Evolutionary conservation across 78 protist genomes (phyloP).

Genomic region (Dictyostelium citrinum): DNA sequence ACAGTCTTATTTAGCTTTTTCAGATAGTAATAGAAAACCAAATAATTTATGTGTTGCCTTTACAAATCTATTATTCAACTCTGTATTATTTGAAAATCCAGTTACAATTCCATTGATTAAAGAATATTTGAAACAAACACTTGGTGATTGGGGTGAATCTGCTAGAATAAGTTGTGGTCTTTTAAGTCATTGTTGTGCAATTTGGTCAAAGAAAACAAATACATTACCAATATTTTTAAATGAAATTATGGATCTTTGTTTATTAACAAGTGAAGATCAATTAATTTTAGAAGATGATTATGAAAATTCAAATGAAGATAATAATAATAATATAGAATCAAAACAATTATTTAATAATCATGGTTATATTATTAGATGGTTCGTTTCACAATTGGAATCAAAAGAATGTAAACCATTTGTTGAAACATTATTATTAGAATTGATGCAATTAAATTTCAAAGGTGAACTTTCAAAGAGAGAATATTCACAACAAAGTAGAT

Average conservation of each 20-base stretch:
- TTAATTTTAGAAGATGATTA: neutral
- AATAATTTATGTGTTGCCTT: neutral
- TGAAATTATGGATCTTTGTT: constrained; percentile 60
- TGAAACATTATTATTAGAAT: constrained; percentile 5
- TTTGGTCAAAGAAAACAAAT: constrained; percentile 48
- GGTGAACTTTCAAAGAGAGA: constrained; percentile 45
- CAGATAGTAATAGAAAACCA: constrained; percentile 51
- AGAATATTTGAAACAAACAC: constrained; percentile 12
- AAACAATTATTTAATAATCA: constrained; percentile 34
- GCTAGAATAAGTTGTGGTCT: constrained; percentile 35
- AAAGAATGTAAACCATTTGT: constrained; percentile 22
- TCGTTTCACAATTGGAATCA: constrained; percentile 24
- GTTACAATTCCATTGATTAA: constrained; percentile 31
- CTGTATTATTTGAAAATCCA: neutral
- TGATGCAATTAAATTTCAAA: constrained; percentile 22
- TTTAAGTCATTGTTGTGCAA: constrained; percentile 53
- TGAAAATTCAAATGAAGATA: neutral
- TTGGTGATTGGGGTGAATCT: constrained; percentile 55
- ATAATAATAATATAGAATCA: neutral
- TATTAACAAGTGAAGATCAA: constrained; percentile 33
- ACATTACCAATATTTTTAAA: neutral
- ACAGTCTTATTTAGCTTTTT: constrained; percentile 25
- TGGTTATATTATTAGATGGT: constrained; percentile 68
- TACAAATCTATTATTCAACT: constrained; percentile 32
- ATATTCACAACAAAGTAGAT: constrained; percentile 53